These are phyloP conservation scores for Teunomyces panamensis DNA, from an alignment of 805 yeast species.

Conservation along the genomic window DNA sequence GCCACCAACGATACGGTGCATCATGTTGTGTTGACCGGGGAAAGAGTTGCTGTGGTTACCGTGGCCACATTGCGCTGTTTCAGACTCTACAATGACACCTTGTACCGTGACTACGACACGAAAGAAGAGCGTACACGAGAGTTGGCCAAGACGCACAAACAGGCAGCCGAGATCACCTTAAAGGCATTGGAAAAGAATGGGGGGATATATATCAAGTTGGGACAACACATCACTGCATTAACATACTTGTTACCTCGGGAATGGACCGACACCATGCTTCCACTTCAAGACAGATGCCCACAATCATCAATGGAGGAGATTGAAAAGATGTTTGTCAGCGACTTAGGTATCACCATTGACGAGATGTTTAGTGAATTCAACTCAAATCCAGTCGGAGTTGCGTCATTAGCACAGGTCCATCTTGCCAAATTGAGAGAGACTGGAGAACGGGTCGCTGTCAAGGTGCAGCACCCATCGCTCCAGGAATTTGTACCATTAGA, in stretches of 20 bases:
- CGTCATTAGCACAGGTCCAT: constrained; percentile 96
- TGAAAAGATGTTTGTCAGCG: constrained; percentile 60
- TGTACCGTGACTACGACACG: constrained; percentile 43
- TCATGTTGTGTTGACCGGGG: constrained; percentile 35
- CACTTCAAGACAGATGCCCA: constrained; percentile 90
- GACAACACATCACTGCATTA: constrained; percentile 92
- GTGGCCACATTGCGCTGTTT: constrained; percentile 74
- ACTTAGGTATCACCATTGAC: constrained; percentile 57
- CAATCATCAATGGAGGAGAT: constrained; percentile 70
- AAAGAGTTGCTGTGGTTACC: constrained; percentile 61
- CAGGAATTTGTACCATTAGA: constrained; percentile 89
- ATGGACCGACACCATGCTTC: constrained; percentile 95
- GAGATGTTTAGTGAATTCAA: constrained; percentile 69
- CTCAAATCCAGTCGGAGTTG: constrained; percentile 84
- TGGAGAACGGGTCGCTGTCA: constrained; percentile 84
- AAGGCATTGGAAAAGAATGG: constrained; percentile 81
- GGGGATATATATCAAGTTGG: constrained; percentile 89
- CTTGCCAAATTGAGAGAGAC: constrained; percentile 56
- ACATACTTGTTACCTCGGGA: constrained; percentile 86
- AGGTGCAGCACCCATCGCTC: constrained; percentile 88
- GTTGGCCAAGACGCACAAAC: constrained; percentile 62
- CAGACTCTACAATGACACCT: constrained; percentile 57
- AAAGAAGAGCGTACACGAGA: constrained; percentile 49
- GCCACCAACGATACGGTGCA: constrained; percentile 35
- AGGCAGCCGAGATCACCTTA: constrained; percentile 77